Conservation (phyloP, 371 early-diverging fungal genomes). For the Cokeromyces recurvatus region DNA sequence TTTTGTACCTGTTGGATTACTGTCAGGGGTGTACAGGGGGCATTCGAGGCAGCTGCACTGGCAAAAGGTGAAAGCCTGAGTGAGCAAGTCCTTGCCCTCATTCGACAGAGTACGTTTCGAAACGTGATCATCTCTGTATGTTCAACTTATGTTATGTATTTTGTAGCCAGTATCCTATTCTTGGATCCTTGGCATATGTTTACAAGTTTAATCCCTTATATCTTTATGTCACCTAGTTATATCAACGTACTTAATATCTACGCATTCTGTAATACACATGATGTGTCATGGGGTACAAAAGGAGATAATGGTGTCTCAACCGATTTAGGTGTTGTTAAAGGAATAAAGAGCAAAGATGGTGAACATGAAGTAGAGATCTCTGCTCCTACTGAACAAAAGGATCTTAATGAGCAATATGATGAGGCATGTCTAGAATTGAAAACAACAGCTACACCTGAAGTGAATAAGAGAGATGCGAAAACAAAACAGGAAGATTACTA, state of each 20-base stretch:
- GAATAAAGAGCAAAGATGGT: conserved; percentile 46
- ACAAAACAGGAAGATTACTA: conserved; percentile 86
- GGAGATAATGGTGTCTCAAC: conserved; percentile 65
- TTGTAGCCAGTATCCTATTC: conserved; percentile 47
- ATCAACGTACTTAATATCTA: conserved; percentile 63
- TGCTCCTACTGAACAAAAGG: conserved; percentile 70
- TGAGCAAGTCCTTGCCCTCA: conserved; percentile 12
- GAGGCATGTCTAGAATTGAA: conserved; percentile 58
- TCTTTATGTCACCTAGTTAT: conserved; percentile 60
- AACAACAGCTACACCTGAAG: conserved; percentile 30
- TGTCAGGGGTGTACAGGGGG: conserved; percentile 27
- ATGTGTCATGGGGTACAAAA: conserved; percentile 92
- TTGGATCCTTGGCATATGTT: conserved; percentile 62
- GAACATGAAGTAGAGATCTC: conserved; percentile 54
- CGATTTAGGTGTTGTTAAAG: conserved; percentile 63
- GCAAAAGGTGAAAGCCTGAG: conserved; percentile 3
- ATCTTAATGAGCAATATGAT: conserved; percentile 76
- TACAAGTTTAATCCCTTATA: conserved; percentile 55
- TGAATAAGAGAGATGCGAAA: conserved; percentile 63
- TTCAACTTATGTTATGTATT: conserved; percentile 54
- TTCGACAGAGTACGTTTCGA: conserved; percentile 34
- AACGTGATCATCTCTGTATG: conserved; percentile 46
- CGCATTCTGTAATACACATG: conserved; percentile 69
- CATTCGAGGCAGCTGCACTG: conserved; percentile 5
- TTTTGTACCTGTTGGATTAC: conserved; percentile 37